Evolutionary conservation across 257 asterid genomes (phyloP), one percentile per base, ranked within the genome.

Genomic region (Salvia rosmarinus): DNA sequence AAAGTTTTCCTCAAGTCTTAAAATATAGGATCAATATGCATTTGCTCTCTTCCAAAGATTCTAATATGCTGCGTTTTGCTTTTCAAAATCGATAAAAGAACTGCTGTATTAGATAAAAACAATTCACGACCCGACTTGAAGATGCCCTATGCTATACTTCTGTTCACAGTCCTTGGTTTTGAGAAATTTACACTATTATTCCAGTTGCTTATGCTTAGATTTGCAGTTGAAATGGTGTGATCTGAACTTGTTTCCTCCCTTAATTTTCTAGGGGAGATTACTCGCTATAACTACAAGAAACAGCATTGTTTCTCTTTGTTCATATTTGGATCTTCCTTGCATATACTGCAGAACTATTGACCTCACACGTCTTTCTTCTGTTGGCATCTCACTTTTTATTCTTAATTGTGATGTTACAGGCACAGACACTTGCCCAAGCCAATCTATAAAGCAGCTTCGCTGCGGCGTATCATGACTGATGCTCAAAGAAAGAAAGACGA

Each of bases 361-460:
- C 32, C 50, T 11, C 12, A 3, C 14, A n/a, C 42, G 42, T 14
- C 6, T 30, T 49, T 52, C 16, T 39, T 25, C 25, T 52, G 50
- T 39, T 10, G 47, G 46, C 12, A 32, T 16, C 3, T 17, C 19
- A 37, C 56, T 20, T 21, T 55, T 46, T 55, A 20, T 43, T 12
- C 47, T 28, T 63, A 49, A 35, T 64, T 71, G 20, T 69, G 73
- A 61, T 58, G 30, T 75, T 76, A 68, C 93, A 94, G 99, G 90
- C 96, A 91, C 63, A 87, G 91, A 70, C 97, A 94, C 86, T 81
- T 94, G 81, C 99, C 99, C 2, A 91, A 67, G 63, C 74, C 99
- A 69, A 83, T 94, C 77, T 91, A 86, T 66, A 94, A 81, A 82
- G 99, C 99, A 50, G 68, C 85, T 56, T 69, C 81, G 35, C 83